Conservation (phyloP, 2,329 filamentous ascomycete species). For the Calonectria henricotiae region DNA sequence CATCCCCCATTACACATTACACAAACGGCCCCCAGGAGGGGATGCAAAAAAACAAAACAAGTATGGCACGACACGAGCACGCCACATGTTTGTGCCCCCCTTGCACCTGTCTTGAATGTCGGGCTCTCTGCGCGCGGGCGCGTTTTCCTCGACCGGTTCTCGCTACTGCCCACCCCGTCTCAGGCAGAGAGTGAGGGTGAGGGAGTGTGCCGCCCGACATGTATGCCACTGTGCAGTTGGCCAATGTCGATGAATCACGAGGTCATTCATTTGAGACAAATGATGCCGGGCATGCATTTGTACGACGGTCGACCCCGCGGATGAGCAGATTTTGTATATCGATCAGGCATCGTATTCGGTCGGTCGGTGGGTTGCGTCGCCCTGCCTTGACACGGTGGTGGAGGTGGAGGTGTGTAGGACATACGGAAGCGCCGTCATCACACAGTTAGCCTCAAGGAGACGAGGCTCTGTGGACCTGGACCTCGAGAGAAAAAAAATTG, state of each 20-base stretch:
- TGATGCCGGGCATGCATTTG: slow-evolving; percentile 10
- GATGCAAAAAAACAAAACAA: slow-evolving; percentile 8
- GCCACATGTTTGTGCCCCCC: slow-evolving; percentile 17
- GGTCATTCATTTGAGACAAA: slow-evolving; percentile 19
- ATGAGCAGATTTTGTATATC: slow-evolving; percentile 1
- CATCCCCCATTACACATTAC: slow-evolving; percentile 11
- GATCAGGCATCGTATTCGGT: neutral
- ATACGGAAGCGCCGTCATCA: neutral
- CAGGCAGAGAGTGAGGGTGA: slow-evolving; percentile 12
- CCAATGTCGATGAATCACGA: slow-evolving; percentile 9
- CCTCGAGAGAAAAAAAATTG: neutral
- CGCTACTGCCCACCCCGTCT: neutral
- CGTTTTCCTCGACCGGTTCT: neutral
- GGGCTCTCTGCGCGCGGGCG: slow-evolving; percentile 2
- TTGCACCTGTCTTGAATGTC: neutral
- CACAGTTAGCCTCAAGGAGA: neutral
- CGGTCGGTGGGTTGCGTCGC: neutral
- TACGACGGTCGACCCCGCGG: slow-evolving; percentile 1
- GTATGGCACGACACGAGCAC: slow-evolving; percentile 16
- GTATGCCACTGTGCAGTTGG: neutral
- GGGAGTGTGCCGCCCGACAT: slow-evolving; percentile 4
- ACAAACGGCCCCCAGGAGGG: slow-evolving; percentile 14
- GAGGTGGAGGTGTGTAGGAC: neutral
- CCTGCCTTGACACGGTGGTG: slow-evolving; percentile 3
- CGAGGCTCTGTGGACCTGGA: slow-evolving; percentile 9